phyloP scores from a whole-genome alignment of 495 filamentous ascomycete genomes.

The Entonaema liquescens region DNA sequence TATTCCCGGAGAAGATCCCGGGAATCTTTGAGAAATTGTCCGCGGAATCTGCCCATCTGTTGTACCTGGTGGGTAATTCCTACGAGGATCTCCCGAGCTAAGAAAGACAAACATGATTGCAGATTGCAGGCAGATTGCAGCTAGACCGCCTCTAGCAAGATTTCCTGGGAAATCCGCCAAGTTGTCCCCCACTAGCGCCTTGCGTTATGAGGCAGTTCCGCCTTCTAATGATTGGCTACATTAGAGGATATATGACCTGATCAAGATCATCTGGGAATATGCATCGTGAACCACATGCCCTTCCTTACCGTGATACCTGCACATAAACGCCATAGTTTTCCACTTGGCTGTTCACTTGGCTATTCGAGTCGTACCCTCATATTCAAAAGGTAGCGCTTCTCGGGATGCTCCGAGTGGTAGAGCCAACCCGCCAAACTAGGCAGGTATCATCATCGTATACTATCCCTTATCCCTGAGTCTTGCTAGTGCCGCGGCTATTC shows the following conservation, averaged over 20 bases:
- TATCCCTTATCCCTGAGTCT: constrained; percentile 57
- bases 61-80: neutral
- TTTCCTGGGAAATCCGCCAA: constrained; percentile 10
- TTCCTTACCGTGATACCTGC: constrained; percentile 20
- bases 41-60: neutral
- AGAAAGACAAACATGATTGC: constrained; percentile 6
- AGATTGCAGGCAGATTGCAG: neutral
- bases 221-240: constrained; percentile 6
- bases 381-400: constrained; percentile 10
- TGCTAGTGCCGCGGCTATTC: constrained; percentile 63
- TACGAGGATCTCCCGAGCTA: constrained; percentile 5
- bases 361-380: constrained; percentile 13
- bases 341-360: neutral
- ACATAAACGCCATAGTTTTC: constrained; percentile 7
- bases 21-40: neutral
- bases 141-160: constrained; percentile 18
- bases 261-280: constrained; percentile 29
- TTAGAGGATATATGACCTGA: constrained; percentile 16
- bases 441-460: constrained; percentile 45
- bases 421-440: constrained; percentile 25
- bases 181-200: neutral
- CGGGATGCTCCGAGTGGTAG: constrained; percentile 20
- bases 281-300: constrained; percentile 25
- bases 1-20: constrained; percentile 7
- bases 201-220: neutral